Conservation (phyloP, 2,329 filamentous ascomycete genomes). For the Penicillium verrucosum region DNA sequence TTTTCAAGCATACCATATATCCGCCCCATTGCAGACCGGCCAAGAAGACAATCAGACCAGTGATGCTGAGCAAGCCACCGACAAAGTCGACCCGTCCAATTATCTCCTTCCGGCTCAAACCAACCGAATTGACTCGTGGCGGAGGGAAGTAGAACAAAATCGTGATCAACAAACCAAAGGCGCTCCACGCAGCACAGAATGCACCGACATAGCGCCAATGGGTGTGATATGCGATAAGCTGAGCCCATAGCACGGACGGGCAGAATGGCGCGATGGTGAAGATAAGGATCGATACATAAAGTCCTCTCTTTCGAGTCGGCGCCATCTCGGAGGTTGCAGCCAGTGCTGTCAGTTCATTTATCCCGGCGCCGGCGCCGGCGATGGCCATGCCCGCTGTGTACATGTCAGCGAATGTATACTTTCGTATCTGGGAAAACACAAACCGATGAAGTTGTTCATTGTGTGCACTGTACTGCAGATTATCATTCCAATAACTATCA, state of each 20-base stretch:
- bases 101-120: constrained; percentile 39
- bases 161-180: constrained; percentile 42
- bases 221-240: constrained; percentile 51
- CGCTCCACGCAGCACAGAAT: constrained; percentile 44
- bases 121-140: constrained; percentile 41
- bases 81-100: constrained; percentile 51
- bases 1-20: constrained; percentile 35
- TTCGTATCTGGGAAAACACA: constrained; percentile 27
- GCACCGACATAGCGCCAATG: constrained; percentile 46
- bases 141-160: constrained; percentile 47
- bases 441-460: constrained; percentile 63
- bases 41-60: constrained; percentile 49
- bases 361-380: constrained; percentile 62
- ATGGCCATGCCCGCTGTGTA: constrained; percentile 53
- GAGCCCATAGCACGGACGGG: constrained; percentile 60
- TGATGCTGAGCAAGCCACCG: constrained; percentile 48
- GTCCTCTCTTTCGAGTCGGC: constrained; percentile 61
- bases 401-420: background rate
- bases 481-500: constrained; percentile 59
- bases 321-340: constrained; percentile 67
- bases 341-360: constrained; percentile 66
- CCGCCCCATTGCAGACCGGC: constrained; percentile 53
- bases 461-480: constrained; percentile 55
- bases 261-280: constrained; percentile 62
- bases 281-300: constrained; percentile 59